Evolutionary conservation across 208 protist species (phyloP), one percentile per base, ranked within the genome.

Genomic region (Leptomonas pyrrhocoris): DNA sequence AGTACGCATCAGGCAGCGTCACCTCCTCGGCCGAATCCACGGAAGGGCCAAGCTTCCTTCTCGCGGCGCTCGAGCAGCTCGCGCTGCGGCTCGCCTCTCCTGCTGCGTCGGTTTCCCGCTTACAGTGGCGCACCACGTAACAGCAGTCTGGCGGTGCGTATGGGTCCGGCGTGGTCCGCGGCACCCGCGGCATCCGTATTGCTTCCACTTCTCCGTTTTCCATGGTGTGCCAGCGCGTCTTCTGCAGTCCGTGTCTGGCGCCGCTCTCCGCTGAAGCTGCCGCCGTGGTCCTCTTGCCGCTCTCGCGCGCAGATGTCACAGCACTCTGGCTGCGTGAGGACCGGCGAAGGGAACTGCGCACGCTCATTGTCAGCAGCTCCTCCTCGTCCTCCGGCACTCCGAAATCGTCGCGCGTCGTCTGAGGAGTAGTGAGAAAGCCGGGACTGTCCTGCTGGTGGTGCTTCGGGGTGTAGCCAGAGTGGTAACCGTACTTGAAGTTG

Each of bases 281-380:
- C 46, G 46, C 46, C 46, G 21, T 56, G 31, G 15, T 23, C 58
- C 40, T 64, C 3, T 43, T 53, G 28, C 40, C 58, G 19, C 1
- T 7, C 1, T 64, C 45, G 11, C 27, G 28, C 19, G 58, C 43
- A 1, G 45, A 64, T 16, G 45, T 53, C 43, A 43, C 28, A 2
- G 58, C 40, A 46, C 43, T 64, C 9, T 2, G 40, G 18, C n/a
- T 15, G 18, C 58, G 34, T 19, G 68, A 50, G 2, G 46, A 21
- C 34, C 50, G 43, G 19, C 70, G 70, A 21, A 76, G 54, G 8
- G 71, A 76, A 56, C 62, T 70, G 34, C 54, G 62, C 45, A 65
- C 30, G 56, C 54, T 57, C 30, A 57, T 50, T 2, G 54, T 51
- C 45, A 49, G 15, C 50, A 61, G 27, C 21, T 55, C 34, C 2